phyloP scores from a whole-genome alignment of 352 stramenopile genomes.

The Phytophthora uliginosa region DNA sequence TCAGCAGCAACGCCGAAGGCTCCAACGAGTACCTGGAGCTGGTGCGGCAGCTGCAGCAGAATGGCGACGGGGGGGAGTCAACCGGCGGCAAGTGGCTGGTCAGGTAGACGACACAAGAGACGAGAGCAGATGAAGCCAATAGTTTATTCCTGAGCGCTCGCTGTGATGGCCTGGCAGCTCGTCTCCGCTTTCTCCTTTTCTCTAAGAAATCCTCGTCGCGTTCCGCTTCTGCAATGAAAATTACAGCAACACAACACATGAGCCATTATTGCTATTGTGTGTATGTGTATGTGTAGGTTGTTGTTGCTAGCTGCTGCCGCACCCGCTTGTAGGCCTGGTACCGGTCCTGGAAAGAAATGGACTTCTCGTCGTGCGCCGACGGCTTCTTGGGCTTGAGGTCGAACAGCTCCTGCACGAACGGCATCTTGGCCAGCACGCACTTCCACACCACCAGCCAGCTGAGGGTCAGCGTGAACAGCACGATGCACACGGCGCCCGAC shows the following conservation, averaged over 20 bases:
- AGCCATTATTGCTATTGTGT: conserved; percentile 3
- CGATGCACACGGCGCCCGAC: conserved; percentile 79
- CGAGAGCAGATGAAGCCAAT: conserved; percentile 18
- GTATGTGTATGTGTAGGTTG: neutral
- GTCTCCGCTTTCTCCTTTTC: neutral
- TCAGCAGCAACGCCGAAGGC: conserved; percentile 13
- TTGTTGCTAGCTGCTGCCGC: neutral
- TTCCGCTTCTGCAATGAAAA: conserved; percentile 60
- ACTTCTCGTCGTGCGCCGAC: conserved; percentile 46
- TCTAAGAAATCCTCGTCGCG: conserved; percentile 35
- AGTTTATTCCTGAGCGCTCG: conserved; percentile 38
- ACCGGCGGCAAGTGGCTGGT: conserved; percentile 79
- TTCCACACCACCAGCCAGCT: conserved; percentile 90
- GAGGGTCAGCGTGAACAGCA: conserved; percentile 81
- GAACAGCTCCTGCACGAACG: conserved; percentile 86
- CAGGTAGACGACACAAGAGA: conserved; percentile 35
- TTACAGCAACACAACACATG: conserved; percentile 13
- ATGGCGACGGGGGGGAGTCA: conserved; percentile 59
- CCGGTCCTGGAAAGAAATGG: conserved; percentile 80
- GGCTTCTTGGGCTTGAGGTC: conserved; percentile 79
- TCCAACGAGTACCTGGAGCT: conserved; percentile 73
- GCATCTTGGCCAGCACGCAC: conserved; percentile 86
- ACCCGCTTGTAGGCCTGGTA: conserved; percentile 78
- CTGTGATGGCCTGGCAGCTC: conserved; percentile 28
- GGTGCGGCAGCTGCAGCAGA: conserved; percentile 71